Percentiles rank a stretch among this genome's conserved stretches.
These are phyloP conservation scores for Pisolithus albus DNA, from an alignment of 768 basidiomycete species.

Conservation along the genomic window DNA sequence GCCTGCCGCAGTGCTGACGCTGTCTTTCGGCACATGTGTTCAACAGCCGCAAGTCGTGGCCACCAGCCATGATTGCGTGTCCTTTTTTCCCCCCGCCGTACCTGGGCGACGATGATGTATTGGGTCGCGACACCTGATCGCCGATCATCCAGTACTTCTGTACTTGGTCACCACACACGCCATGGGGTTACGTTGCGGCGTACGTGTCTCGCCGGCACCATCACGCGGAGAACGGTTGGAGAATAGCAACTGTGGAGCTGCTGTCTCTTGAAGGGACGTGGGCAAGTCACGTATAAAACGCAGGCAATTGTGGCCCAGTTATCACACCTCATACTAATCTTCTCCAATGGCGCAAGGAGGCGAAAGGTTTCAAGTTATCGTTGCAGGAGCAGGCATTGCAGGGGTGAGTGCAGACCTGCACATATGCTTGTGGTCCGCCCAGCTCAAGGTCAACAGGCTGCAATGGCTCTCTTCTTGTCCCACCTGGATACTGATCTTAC, in stretches of 20 bases:
- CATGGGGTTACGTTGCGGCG: not conserved
- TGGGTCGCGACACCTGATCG: too few relatives aligned
- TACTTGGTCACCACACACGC: not conserved
- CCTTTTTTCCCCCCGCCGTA: not conserved
- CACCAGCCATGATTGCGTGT: too few relatives aligned
- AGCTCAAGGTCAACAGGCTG: slow-evolving; percentile 5
- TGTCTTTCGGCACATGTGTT: too few relatives aligned
- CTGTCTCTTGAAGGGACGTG: not conserved
- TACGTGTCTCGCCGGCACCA: not conserved
- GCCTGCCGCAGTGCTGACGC: too few relatives aligned
- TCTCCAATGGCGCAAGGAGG: slow-evolving; percentile 9
- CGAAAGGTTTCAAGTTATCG: slow-evolving; percentile 16
- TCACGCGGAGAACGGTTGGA: not conserved
- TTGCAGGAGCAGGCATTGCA: slow-evolving; percentile 23
- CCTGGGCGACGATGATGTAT: too few relatives aligned
- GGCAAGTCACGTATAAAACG: too few relatives aligned
- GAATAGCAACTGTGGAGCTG: not conserved
- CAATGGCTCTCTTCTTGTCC: slow-evolving; percentile 22
- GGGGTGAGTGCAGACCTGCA: slow-evolving; percentile 15
- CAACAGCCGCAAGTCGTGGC: too few relatives aligned
- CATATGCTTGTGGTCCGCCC: not conserved
- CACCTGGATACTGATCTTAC: slow-evolving; percentile 11
- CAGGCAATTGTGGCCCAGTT: too few relatives aligned
- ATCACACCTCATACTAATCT: too few relatives aligned
- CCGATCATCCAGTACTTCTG: too few relatives aligned